A percentile compares a stretch with the other conserved stretches of the same genome.
Evolutionary conservation across 2,329 filamentous ascomycete species (phyloP).

Genomic region (Dactylonectria macrodidyma): DNA sequence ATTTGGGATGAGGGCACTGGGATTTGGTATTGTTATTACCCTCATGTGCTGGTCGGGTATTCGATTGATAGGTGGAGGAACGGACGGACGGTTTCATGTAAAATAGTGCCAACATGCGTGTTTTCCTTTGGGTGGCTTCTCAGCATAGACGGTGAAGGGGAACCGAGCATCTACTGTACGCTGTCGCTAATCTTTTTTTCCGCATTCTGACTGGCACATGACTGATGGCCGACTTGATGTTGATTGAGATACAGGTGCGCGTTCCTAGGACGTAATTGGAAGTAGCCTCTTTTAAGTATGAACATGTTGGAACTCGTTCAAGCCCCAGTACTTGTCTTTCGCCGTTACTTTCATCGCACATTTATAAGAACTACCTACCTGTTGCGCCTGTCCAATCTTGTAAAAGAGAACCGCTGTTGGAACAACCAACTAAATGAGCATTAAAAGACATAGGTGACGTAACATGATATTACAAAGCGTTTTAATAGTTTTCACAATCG

Average conservation of each 20-base stretch:
- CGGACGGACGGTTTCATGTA: constrained; percentile 58
- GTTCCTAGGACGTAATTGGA: neutral
- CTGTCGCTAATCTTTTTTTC: constrained; percentile 52
- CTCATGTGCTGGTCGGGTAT: constrained; percentile 44
- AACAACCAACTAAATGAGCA: constrained; percentile 17
- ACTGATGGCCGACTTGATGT: neutral
- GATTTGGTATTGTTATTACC: constrained; percentile 40
- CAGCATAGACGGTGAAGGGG: constrained; percentile 64
- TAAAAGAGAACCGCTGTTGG: neutral
- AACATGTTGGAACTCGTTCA: neutral
- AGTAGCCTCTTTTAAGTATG: neutral
- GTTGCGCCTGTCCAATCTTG: too few relatives aligned
- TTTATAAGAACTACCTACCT: too few relatives aligned
- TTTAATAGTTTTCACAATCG: constrained; percentile 15
- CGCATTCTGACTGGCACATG: constrained; percentile 2
- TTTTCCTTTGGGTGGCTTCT: constrained; percentile 58
- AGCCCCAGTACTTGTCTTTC: neutral
- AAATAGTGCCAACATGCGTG: constrained; percentile 65
- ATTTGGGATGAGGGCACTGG: constrained; percentile 44
- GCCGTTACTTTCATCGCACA: too few relatives aligned
- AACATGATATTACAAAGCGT: constrained; percentile 24
- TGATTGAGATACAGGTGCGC: neutral
- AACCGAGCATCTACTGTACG: constrained; percentile 61
- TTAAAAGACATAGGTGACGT: constrained; percentile 8
- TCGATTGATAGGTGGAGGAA: constrained; percentile 42